Evolutionary conservation across 2,329 filamentous ascomycete genomes (phyloP).

Genomic region (Gnomoniopsis sp.): DNA sequence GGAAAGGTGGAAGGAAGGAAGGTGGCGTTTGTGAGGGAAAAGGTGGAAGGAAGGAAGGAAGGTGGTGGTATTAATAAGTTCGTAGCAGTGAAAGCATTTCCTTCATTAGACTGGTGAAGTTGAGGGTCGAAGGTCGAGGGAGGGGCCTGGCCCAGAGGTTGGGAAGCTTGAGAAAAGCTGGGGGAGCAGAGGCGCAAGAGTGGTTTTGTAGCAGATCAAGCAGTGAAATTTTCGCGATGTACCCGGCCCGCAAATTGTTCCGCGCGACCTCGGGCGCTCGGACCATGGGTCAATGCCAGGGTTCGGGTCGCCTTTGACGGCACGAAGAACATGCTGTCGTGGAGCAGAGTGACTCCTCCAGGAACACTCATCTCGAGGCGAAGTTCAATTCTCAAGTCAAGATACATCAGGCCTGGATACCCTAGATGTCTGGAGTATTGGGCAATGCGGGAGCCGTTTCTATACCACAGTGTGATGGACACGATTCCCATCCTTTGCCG

Average conservation of each 20-base stretch:
- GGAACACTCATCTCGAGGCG: too few species aligned
- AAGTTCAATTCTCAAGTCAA: too few species aligned
- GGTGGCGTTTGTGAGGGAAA: neutral
- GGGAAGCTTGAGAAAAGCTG: neutral
- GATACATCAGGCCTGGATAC: too few species aligned
- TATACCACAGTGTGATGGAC: too few species aligned
- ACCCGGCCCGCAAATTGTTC: neutral
- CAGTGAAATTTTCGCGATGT: neutral
- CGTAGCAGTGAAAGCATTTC: neutral
- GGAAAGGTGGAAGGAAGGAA: neutral
- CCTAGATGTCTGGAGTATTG: too few species aligned
- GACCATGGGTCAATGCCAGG: neutral
- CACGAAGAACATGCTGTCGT: too few species aligned
- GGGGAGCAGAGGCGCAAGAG: neutral
- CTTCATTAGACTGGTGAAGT: constrained; percentile 5
- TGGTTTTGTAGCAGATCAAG: neutral
- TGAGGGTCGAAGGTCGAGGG: neutral
- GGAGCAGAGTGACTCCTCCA: too few species aligned
- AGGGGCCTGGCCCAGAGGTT: constrained; percentile 6
- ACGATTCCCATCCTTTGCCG: too few species aligned
- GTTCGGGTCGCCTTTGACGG: neutral
- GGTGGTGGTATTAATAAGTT: neutral
- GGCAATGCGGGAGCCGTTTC: too few species aligned
- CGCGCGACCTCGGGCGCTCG: neutral
- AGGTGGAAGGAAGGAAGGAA: neutral